Conservation (phyloP, 129 eudicot genomes). For the Silybum marianum region DNA sequence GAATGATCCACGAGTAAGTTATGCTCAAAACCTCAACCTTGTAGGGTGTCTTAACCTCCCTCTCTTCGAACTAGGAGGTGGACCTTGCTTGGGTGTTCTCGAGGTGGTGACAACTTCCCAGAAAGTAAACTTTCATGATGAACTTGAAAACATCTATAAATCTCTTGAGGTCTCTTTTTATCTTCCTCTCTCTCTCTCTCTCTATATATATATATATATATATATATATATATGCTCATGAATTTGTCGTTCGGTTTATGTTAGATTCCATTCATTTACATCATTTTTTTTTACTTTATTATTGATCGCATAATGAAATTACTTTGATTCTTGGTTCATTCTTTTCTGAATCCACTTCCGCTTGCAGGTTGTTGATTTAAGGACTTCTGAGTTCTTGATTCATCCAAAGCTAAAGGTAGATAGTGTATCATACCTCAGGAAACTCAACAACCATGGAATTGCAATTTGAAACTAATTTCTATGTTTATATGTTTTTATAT, state of each 20-base stretch:
- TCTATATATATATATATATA: too few species aligned
- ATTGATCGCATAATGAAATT: neutral
- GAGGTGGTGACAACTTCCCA: slow-evolving; percentile 70
- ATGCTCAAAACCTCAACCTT: slow-evolving; percentile 51
- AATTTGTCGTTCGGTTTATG: neutral
- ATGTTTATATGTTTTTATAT: slow-evolving; percentile 4
- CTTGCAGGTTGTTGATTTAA: slow-evolving; percentile 75
- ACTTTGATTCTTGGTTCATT: slow-evolving; percentile 12
- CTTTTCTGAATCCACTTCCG: slow-evolving; percentile 23
- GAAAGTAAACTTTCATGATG: slow-evolving; percentile 49
- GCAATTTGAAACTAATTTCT: slow-evolving; percentile 16
- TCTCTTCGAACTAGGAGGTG: slow-evolving; percentile 62
- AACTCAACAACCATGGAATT: slow-evolving; percentile 10
- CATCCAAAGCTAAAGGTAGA: slow-evolving; percentile 59
- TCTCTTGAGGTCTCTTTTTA: slow-evolving; percentile 73
- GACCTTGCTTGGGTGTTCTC: slow-evolving; percentile 76
- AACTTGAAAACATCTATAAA: slow-evolving; percentile 69
- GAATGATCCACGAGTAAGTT: slow-evolving; percentile 56
- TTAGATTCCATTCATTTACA: neutral
- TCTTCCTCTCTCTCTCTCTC: neutral
- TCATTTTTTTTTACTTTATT: neutral
- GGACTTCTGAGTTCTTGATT: slow-evolving; percentile 50
- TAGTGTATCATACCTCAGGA: neutral
- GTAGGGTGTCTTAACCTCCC: slow-evolving; percentile 84
- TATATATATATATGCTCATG: neutral